Evolutionary conservation across 2,329 filamentous ascomycete genomes (phyloP), one percentile per base, ranked within the genome.

Genomic region (Amauroascus verrucosus): DNA sequence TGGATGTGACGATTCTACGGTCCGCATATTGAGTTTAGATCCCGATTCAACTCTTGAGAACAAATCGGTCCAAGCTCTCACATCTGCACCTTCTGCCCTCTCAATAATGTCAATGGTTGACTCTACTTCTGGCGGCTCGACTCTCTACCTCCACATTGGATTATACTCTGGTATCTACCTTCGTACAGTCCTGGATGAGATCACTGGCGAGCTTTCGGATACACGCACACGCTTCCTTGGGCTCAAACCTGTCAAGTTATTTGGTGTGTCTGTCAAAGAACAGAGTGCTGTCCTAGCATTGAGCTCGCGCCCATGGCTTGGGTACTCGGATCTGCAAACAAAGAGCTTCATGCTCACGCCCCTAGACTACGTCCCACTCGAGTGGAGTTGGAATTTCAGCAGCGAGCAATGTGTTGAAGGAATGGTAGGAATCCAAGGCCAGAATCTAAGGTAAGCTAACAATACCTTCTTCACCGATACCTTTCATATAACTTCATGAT

Each of bases 101-200:
- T 85, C 85, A 35, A 95, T 98, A 61, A 95, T 96, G 77, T 79
- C 88, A 6, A 98, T 98, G 91, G 81, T 88, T 13, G 93, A 99
- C 68, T 94, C 91, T 1, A 88, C 87, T 1, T 88, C 86, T 1
- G 89, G 89, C 22, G 88, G 89, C 16, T 86, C 83, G 9, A 95
- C 91, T 0, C 77, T 95, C 3, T 97, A 95, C 65, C 80, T 98
- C 4, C 93, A 99, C 63, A 97, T 99, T 56, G 94, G 93, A 53
- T 79, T 99, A 1, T 85, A 93, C 65, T 97, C 90, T 28, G 93
- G 94, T 53, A 89, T 98, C 9, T 98, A 99, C 66, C 81, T 99
- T 22, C 83, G 94, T 43, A 97, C 93, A 0, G 88, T 96, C 5
- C 75, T 99, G 14, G 93, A 98, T 63, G 94, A 97, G 65, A 81